A percentile compares a stretch with the other conserved stretches of the same genome.
Evolutionary conservation across 768 basidiomycete genomes (phyloP).

Genomic region (Rhizopogon rudus): DNA sequence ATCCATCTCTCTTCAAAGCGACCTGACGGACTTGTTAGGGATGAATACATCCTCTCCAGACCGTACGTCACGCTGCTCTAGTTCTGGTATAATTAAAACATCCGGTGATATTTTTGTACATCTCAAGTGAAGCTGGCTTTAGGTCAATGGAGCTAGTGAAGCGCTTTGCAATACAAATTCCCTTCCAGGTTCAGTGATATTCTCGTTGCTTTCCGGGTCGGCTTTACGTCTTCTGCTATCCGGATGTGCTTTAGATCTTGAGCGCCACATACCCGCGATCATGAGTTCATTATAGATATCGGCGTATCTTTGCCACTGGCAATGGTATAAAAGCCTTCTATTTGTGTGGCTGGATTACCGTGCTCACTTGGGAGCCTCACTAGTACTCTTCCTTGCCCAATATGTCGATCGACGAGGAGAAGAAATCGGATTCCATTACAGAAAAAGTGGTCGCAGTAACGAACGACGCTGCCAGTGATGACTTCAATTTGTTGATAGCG

Average conservation of each 20-base stretch:
- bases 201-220: background rate
- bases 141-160: background rate
- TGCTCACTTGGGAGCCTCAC: background rate
- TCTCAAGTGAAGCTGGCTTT: background rate
- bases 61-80: background rate
- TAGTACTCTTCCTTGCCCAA: background rate
- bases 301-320: background rate
- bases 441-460: constrained; percentile 2
- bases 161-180: no score
- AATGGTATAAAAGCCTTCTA: background rate
- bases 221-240: background rate
- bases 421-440: constrained; percentile 7
- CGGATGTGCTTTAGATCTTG: background rate
- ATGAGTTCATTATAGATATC: background rate
- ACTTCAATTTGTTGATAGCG: constrained; percentile 7
- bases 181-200: background rate
- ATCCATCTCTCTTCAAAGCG: background rate
- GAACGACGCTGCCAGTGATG: constrained; percentile 1
- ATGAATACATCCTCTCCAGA: background rate
- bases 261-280: background rate
- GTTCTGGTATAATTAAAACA: background rate
- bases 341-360: background rate
- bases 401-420: constrained; percentile 7
- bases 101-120: background rate
- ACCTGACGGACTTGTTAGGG: background rate